Base-by-base conservation (phyloP, 495 filamentous ascomycete genomes). In the Penicillium pancosmium region DNA sequence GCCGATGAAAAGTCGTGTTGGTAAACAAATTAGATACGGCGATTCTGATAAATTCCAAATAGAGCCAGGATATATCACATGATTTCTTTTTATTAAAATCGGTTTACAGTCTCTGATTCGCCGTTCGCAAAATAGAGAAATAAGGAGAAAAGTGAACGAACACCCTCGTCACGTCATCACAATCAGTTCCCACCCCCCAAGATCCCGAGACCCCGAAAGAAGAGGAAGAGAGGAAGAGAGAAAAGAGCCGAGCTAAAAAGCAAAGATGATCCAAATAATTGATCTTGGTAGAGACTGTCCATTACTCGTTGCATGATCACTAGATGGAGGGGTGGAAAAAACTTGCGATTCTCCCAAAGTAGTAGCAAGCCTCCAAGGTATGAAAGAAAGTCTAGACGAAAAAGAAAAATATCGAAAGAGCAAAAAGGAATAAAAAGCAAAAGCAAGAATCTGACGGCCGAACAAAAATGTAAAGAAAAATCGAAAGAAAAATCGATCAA, bases 151-250 rank as follows among this genome's bases (percentile, higher is more conserved):
- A 31, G 27, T 31, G 27, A 8, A 9, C 5, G 8, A 21, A 23
- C 5, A 13, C n/a, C 16, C 27, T 51, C 27, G 36, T 59, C 55
- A 59, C 48, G 16, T 47, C 31, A 16, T 59, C 51, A 56, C 49
- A 56, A 50, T 33, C 36, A 53, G 15, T 13, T 15, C 11, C 15
- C 36, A 12, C 12, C 12, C 4, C 5, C 27, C 36, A 40, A 12
- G 11, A 40, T n/a, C 10, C 12, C 18, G 41, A 16, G 41, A 44
- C 5, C 13, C 8, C 41, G 10, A 44, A 40, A 40, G 15, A 40
- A 9, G n/a, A 44, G n/a, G 9, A 43, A 41, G 5, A 43, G 19
- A 9, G 7, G 8, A 44, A 44, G 15, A 19, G 18, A 44, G 41
- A 19, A 16, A 13, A 44, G n/a, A 44, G 1, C 16, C 25, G 8